These are phyloP conservation scores for Casuarina glauca DNA, from an alignment of 306 rosid genomes.

Conservation along the genomic window DNA sequence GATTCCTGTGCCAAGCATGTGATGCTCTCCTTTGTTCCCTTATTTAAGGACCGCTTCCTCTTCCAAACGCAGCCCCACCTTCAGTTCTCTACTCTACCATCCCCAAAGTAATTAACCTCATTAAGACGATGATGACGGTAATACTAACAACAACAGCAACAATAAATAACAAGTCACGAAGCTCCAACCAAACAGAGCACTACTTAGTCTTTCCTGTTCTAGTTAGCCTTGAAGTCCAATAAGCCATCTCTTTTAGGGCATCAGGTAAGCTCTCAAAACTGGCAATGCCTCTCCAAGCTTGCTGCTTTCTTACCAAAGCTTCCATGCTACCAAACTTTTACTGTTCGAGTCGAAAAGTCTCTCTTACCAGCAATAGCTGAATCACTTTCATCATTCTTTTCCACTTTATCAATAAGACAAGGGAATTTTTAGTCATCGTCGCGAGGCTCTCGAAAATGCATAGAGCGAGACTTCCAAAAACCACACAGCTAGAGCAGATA, in stretches of 20 bases:
- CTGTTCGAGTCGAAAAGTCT: slow-evolving; percentile 27
- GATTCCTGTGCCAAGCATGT: slow-evolving; percentile 28
- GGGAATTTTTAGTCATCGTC: neutral
- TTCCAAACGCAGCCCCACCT: slow-evolving; percentile 33
- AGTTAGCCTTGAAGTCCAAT: too few species aligned
- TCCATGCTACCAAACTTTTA: slow-evolving; percentile 30
- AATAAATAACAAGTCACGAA: too few species aligned
- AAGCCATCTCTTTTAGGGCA: too few species aligned
- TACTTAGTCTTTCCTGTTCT: too few species aligned
- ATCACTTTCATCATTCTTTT: slow-evolving; percentile 18
- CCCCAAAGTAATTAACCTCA: neutral
- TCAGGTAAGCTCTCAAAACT: neutral
- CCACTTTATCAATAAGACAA: slow-evolving; percentile 1
- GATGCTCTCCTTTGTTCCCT: slow-evolving; percentile 35
- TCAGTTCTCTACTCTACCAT: slow-evolving; percentile 36
- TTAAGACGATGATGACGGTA: too few species aligned
- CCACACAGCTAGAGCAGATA: slow-evolving; percentile 35
- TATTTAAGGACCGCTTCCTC: slow-evolving; percentile 27
- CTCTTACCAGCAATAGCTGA: slow-evolving; percentile 28
- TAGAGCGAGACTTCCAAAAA: slow-evolving; percentile 8
- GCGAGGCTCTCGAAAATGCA: slow-evolving; percentile 14
- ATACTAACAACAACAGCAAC: neutral
- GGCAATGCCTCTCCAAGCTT: slow-evolving; percentile 20
- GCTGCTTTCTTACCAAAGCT: slow-evolving; percentile 19
- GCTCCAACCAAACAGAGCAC: too few species aligned